Percentiles rank a stretch among this genome's conserved stretches.
Evolutionary conservation across 352 stramenopile species (phyloP).

Genomic region (Globisporangium irregulare): DNA sequence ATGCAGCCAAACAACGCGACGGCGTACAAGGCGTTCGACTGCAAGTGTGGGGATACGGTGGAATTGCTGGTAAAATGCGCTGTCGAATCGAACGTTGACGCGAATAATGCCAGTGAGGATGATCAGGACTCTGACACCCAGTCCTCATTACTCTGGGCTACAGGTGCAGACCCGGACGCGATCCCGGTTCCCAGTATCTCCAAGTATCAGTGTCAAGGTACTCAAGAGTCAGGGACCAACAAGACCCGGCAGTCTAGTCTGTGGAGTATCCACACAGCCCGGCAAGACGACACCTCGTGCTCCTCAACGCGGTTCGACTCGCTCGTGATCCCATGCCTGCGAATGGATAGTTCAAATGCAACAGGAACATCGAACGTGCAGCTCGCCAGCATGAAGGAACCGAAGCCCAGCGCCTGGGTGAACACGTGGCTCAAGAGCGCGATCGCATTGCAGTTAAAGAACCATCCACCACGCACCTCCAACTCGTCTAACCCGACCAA

Average conservation of each 20-base stretch:
- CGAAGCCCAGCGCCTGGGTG: neutral
- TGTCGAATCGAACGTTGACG: neutral
- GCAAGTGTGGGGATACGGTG: neutral
- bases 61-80: neutral
- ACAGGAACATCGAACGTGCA: neutral
- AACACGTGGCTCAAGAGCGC: constrained; percentile 4
- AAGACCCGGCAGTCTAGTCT: neutral
- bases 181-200: neutral
- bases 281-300: neutral
- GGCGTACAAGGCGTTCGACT: neutral
- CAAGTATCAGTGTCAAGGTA: neutral
- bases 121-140: neutral
- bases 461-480: neutral
- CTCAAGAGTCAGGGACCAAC: neutral
- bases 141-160: neutral
- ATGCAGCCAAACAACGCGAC: neutral
- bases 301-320: neutral
- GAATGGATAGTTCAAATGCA: neutral
- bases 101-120: neutral
- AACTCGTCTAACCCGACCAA: neutral
- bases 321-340: constrained; percentile 12
- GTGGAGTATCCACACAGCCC: neutral
- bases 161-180: neutral
- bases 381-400: neutral
- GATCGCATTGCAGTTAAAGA: neutral